Percentiles rank a stretch among this genome's conserved stretches.
Evolutionary conservation across 108 stramenopile genomes (phyloP).

Genomic region (Stephanodiscus triporus): DNA sequence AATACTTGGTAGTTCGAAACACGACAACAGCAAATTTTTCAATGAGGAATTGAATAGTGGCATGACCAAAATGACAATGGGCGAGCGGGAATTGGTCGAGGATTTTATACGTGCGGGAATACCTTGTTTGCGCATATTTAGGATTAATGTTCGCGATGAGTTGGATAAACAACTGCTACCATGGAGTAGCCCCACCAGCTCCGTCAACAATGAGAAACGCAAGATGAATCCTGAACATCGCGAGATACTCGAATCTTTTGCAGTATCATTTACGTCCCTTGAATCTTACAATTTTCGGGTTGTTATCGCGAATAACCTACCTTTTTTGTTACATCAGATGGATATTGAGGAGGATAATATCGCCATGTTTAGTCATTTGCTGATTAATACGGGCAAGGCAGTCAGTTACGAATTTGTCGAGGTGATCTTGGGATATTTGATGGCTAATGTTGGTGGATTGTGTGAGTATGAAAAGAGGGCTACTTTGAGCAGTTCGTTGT

Average conservation of each 20-base stretch:
- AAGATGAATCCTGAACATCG: constrained; percentile 18
- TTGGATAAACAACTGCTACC: not conserved
- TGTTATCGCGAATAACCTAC: constrained; percentile 71
- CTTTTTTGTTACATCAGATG: constrained; percentile 78
- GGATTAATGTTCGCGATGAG: constrained; percentile 17
- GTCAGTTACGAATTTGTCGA: constrained; percentile 81
- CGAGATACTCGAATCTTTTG: constrained; percentile 85
- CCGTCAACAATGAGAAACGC: constrained; percentile 1
- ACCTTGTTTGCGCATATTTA: constrained; percentile 82
- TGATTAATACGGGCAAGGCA: constrained; percentile 64
- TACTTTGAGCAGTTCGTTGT: not conserved
- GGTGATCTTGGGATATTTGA: constrained; percentile 75
- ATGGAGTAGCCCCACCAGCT: not conserved
- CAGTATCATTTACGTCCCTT: constrained; percentile 86
- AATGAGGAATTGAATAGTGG: constrained; percentile 71
- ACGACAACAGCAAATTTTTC: not conserved
- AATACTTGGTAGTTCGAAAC: not conserved
- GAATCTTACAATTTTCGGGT: constrained; percentile 78
- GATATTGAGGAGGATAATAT: constrained; percentile 77
- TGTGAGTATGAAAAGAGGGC: constrained; percentile 22
- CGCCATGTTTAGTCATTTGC: constrained; percentile 78
- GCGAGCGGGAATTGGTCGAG: constrained; percentile 81
- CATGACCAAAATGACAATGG: constrained; percentile 62
- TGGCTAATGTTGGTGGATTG: constrained; percentile 70
- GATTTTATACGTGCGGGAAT: constrained; percentile 83